phyloP scores from a whole-genome alignment of 352 stramenopile species.

The Phytophthora cactorum region DNA sequence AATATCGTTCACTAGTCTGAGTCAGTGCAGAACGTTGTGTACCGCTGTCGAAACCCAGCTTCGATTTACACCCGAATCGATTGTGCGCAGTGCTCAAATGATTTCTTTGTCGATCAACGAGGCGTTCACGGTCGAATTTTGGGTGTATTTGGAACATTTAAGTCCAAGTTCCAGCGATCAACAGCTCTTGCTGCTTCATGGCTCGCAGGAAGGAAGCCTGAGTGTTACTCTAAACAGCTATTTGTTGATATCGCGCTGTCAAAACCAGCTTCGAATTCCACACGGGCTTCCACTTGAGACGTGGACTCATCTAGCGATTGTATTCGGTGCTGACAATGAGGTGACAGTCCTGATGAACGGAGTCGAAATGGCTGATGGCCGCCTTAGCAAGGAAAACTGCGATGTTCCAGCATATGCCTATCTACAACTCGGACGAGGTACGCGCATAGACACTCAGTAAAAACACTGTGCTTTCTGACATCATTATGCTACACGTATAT shows the following conservation, averaged over 20 bases:
- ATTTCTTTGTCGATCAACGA: conserved; percentile 26
- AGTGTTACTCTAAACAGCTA: conserved; percentile 20
- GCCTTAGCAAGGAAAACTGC: conserved; percentile 33
- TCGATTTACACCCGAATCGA: conserved; percentile 33
- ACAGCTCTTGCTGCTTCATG: conserved; percentile 47
- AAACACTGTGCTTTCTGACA: conserved; percentile 1
- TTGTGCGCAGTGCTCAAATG: conserved; percentile 34
- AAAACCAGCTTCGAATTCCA: conserved; percentile 38
- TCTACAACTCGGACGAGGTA: conserved; percentile 60
- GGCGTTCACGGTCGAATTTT: conserved; percentile 53
- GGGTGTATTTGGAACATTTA: conserved; percentile 33
- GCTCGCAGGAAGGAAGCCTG: conserved; percentile 23
- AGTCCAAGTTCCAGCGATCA: conserved; percentile 1
- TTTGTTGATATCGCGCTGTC: conserved; percentile 43
- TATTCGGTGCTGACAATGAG: conserved; percentile 18
- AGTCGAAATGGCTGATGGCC: conserved; percentile 21
- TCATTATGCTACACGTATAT: background rate
- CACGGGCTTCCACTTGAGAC: conserved; percentile 22
- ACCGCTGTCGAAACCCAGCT: conserved; percentile 40
- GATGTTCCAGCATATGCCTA: conserved; percentile 18
- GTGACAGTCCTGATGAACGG: conserved; percentile 44
- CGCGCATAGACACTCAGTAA: background rate
- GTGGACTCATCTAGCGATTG: conserved; percentile 56
- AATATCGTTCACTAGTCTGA: conserved; percentile 12
- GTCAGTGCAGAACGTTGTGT: conserved; percentile 39